Evolutionary conservation across 2,329 filamentous ascomycete genomes (phyloP).

Genomic region (Periconia sp.): DNA sequence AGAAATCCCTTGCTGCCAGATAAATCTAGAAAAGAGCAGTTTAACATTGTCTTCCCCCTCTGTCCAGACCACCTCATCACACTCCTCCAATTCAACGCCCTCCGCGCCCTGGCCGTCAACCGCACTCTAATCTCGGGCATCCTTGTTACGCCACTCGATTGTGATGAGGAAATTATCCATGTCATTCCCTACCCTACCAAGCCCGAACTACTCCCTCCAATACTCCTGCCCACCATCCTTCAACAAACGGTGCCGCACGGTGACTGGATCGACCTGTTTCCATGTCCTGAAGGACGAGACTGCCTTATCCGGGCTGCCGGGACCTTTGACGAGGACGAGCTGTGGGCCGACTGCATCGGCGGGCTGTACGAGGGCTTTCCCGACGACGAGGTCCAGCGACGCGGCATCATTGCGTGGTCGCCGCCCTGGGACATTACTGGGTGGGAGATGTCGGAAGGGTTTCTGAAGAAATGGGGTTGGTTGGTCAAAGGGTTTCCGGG

Average conservation of each 20-base stretch:
- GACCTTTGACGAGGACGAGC: constrained; percentile 10
- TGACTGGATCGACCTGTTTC: constrained; percentile 61
- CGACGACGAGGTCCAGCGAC: constrained; percentile 2
- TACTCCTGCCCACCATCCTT: constrained; percentile 57
- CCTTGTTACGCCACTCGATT: not conserved
- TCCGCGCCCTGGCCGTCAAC: constrained; percentile 42
- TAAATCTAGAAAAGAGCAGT: constrained; percentile 1
- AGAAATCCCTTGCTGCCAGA: constrained; percentile 1
- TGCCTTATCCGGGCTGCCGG: constrained; percentile 48
- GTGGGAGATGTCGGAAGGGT: constrained; percentile 16
- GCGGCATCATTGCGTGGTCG: constrained; percentile 11
- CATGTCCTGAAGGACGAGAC: constrained; percentile 61
- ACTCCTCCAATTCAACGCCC: constrained; percentile 47
- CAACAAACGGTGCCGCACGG: constrained; percentile 60
- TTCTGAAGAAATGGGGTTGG: constrained; percentile 16
- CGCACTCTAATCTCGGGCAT: constrained; percentile 21
- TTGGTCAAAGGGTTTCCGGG: constrained; percentile 4
- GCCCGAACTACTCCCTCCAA: constrained; percentile 3
- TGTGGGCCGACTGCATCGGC: constrained; percentile 12
- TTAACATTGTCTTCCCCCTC: constrained; percentile 9
- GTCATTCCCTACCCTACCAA: constrained; percentile 2
- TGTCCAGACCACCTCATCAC: constrained; percentile 41
- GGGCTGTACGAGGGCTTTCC: constrained; percentile 13
- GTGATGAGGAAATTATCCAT: constrained; percentile 5
- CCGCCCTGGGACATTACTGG: constrained; percentile 12